Evolutionary conservation across 352 stramenopile genomes (phyloP).

Genomic region (Phytophthora pinifolia): DNA sequence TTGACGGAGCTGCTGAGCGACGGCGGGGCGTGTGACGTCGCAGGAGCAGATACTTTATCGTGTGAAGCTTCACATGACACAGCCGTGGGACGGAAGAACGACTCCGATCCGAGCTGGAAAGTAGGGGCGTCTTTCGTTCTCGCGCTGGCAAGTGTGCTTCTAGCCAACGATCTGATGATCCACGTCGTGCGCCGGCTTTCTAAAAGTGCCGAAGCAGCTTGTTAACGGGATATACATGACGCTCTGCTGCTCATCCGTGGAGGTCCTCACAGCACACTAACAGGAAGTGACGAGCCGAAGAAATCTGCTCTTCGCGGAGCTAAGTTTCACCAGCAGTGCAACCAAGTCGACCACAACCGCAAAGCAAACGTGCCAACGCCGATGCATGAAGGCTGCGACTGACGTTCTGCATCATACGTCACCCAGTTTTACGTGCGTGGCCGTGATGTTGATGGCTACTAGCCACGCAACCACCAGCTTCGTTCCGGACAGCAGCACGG

Average conservation of each 20-base stretch:
- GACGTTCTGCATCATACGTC: neutral
- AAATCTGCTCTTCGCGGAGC: slow-evolving; percentile 1
- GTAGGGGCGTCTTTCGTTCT: slow-evolving; percentile 25
- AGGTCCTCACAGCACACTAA: slow-evolving; percentile 3
- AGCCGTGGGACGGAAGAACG: neutral
- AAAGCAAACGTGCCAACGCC: neutral
- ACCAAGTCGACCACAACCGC: neutral
- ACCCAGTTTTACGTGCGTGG: slow-evolving; percentile 41
- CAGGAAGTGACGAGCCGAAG: slow-evolving; percentile 5
- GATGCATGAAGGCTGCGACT: neutral
- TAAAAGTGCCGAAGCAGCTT: slow-evolving; percentile 10
- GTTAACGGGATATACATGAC: slow-evolving; percentile 4
- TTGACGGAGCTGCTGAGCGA: neutral
- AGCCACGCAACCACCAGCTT: slow-evolving; percentile 7
- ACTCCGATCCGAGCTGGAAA: slow-evolving; percentile 15
- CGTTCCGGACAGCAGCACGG: slow-evolving; percentile 3
- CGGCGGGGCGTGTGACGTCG: neutral
- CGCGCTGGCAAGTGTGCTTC: slow-evolving; percentile 27
- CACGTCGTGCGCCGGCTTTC: slow-evolving; percentile 7
- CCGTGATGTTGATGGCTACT: slow-evolving; percentile 42
- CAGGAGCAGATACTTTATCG: neutral
- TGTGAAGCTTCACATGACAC: neutral
- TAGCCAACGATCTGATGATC: slow-evolving; percentile 25
- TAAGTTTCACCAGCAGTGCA: neutral
- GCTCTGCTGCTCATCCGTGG: slow-evolving; percentile 9